Base-by-base conservation (phyloP, 371 early-diverging fungal genomes). In the Mycotypha africana region DNA sequence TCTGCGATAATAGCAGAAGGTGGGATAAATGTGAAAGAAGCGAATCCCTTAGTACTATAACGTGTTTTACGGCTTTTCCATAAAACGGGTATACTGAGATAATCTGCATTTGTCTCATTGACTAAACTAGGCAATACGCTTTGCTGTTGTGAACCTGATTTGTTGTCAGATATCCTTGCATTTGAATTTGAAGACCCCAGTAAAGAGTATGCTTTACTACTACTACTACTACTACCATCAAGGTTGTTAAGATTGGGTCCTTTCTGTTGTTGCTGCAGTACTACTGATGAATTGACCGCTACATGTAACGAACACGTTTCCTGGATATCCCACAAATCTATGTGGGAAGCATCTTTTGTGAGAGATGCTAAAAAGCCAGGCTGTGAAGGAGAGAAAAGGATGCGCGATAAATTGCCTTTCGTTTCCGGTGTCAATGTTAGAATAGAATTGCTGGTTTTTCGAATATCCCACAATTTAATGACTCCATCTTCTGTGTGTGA, bases 401-500 rank as follows among this genome's bases (percentile, higher is more conserved):
- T 65, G 12, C 74, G 70, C 12, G 67, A 65, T 24, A 88, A 56
- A 16, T 60, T 61, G 32, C 52, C 62, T 38, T 67, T 67, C 11
- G 25, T 62, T 17, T 69, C 70, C 17, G 65, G 52, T 36, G 57
- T 58, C 4, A 69, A 37, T 14, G 65, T 69, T 15, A 69, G 36
- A 19, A 69, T 49, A 46, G 89, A 67, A 30, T 86, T 87, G 2
- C 67, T 63, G 5, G 79, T 49, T 38, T 84, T 85, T 23, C 92
- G 71, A 23, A 69, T 53, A 51, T 92, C 92, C 91, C 91, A 92
- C n/a, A 90, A 45, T 37, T 79, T 73, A 38, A 92, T 75, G 9
- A 74, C 65, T 5, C 82, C 81, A 45, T 87, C 86, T 14, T 85
- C 88, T 1, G 81, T 78, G 45, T 70, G 86, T 2, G 88, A 86